Evolutionary conservation across 768 basidiomycete species (phyloP), one percentile per base, ranked within the genome.

Genomic region (Pulveroboletus sp.): DNA sequence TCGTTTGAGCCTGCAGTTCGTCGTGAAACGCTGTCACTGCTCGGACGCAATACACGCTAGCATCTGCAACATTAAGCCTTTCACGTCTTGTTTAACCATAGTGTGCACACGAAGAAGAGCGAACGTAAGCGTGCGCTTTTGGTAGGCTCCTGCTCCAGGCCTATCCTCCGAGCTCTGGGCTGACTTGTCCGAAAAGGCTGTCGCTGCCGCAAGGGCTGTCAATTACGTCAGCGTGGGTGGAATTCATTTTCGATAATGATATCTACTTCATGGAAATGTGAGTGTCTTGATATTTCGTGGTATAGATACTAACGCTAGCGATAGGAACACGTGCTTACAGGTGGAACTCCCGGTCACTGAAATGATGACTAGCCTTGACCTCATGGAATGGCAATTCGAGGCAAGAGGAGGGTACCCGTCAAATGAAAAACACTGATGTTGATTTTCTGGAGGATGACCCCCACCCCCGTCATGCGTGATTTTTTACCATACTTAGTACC

Each of bases 241-340:
- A 97, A 64, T 96, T 97, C 60, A 95, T 97, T 55, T 92, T 95
- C 56, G 93, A 97, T 65, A 93, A 91, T 54, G 86, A 93, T 63
- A 89, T 95, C 67, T 96, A 85, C 62, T 96, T 96, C 64, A 94
- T 94, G 93, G 93, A 96, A 69, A 95, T 95, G 90, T 85, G 57
- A 45, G 85, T 62, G 22, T 20, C 11, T 12, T 11, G 12, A 29
- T 2, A 16, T 10, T 30, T 44, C 17, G 0, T 24, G 39, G 26
- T 14, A 20, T n/a, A 5, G 22, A 35, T 22, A 43, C n/a, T 46
- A 16, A 56, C 34, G 11, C 19, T 19, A 3, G 49, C 22, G 27
- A 9, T 34, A 89, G 87, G 89, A 91, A 91, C 58, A 90, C 89
- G 11, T 77, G 89, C 31, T 63, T 91, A 36, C 90, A 92, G 69